Conservation (phyloP, 805 yeast genomes). For the Candida pini region DNA sequence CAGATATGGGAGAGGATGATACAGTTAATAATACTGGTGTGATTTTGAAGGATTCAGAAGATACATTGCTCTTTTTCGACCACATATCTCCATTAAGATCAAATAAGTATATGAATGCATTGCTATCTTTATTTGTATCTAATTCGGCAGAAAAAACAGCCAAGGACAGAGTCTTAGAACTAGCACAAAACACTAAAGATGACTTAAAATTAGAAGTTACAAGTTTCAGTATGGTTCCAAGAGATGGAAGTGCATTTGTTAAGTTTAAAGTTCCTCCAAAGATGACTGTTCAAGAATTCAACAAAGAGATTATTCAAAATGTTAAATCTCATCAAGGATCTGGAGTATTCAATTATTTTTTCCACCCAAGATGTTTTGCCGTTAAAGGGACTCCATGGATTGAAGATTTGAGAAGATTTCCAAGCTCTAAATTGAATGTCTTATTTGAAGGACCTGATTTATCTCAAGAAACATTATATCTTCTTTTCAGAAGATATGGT, state of each 20-base stretch:
- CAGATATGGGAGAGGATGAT: slow-evolving; percentile 49
- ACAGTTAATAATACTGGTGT: slow-evolving; percentile 55
- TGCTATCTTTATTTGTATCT: too few species aligned
- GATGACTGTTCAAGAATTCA: slow-evolving; percentile 45
- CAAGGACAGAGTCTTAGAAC: slow-evolving; percentile 19
- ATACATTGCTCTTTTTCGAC: slow-evolving; percentile 52
- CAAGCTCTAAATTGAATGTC: slow-evolving; percentile 58
- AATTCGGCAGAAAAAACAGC: slow-evolving; percentile 35
- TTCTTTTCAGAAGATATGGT: slow-evolving; percentile 84
- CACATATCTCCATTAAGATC: slow-evolving; percentile 40
- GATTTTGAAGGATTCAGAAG: slow-evolving; percentile 42
- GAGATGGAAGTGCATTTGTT: slow-evolving; percentile 95
- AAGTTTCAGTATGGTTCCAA: slow-evolving; percentile 59
- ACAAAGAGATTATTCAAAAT: slow-evolving; percentile 38
- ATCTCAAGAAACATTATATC: slow-evolving; percentile 72
- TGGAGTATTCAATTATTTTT: slow-evolving; percentile 35
- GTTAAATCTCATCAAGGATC: slow-evolving; percentile 24
- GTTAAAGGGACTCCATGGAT: slow-evolving; percentile 96
- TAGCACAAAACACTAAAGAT: slow-evolving; percentile 33
- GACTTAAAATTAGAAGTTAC: slow-evolving; percentile 36
- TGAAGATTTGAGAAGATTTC: slow-evolving; percentile 80
- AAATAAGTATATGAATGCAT: slow-evolving; percentile 37
- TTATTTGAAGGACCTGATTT: slow-evolving; percentile 72
- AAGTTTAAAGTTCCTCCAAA: slow-evolving; percentile 59
- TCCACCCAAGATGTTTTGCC: slow-evolving; percentile 52